These are phyloP conservation scores for Dioscorea alata DNA, from an alignment of 106 monocot species.

Conservation along the genomic window DNA sequence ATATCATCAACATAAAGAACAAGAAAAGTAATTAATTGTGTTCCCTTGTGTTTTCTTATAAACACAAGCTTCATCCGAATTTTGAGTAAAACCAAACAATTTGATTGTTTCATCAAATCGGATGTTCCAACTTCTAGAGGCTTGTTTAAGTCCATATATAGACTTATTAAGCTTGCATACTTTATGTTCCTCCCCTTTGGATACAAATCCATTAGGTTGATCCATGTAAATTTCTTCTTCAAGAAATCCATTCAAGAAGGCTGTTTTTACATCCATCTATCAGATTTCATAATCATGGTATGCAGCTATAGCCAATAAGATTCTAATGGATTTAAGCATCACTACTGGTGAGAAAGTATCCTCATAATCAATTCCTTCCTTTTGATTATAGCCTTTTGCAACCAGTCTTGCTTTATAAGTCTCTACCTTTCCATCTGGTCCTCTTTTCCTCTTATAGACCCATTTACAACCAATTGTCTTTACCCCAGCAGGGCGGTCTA, in stretches of 20 bases:
- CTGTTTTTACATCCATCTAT: constrained; percentile 5
- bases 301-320: neutral
- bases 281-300: neutral
- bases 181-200: neutral
- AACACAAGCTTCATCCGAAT: neutral
- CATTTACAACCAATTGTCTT: neutral
- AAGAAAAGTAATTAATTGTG: neutral
- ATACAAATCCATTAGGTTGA: neutral
- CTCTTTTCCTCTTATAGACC: neutral
- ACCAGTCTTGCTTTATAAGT: neutral
- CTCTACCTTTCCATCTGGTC: neutral
- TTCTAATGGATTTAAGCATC: neutral
- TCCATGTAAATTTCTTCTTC: constrained; percentile 3
- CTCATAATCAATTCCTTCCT: neutral
- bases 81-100: neutral
- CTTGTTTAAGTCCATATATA: constrained; percentile 8
- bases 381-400: constrained; percentile 1
- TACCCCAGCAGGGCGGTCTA: neutral
- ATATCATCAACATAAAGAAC: constrained; percentile 13
- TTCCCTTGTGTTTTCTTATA: neutral
- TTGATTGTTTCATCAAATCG: neutral
- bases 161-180: neutral
- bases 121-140: neutral
- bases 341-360: constrained; percentile 2
- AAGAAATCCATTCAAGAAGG: neutral